Conservation (phyloP, 371 early-diverging fungal species). For the Phascolomyces articulosus region DNA sequence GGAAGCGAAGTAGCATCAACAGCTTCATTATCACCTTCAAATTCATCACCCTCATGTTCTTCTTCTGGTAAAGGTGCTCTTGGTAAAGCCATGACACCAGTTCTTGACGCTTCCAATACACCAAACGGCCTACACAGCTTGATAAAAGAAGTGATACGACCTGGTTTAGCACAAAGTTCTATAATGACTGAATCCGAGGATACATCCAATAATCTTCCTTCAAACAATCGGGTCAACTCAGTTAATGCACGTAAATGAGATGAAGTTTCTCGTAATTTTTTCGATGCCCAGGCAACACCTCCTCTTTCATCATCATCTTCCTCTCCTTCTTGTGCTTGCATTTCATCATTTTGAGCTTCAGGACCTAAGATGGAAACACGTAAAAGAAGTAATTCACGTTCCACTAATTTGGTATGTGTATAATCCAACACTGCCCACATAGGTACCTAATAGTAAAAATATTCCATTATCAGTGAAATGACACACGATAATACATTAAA, state of each 20-base stretch:
- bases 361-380: slow-evolving; percentile 91
- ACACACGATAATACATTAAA: too few species aligned
- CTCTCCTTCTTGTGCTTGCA: slow-evolving; percentile 34
- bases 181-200: slow-evolving; percentile 79
- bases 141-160: slow-evolving; percentile 88
- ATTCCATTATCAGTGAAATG: too few species aligned
- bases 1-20: slow-evolving; percentile 92
- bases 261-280: slow-evolving; percentile 67
- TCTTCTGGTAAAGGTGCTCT: slow-evolving; percentile 81
- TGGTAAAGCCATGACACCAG: slow-evolving; percentile 95
- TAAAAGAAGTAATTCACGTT: slow-evolving; percentile 90
- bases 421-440: slow-evolving; percentile 98
- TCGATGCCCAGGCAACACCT: slow-evolving; percentile 36
- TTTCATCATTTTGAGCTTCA: slow-evolving; percentile 51
- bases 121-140: slow-evolving; percentile 93
- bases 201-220: slow-evolving; percentile 91
- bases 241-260: slow-evolving; percentile 81
- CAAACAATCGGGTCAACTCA: slow-evolving; percentile 84
- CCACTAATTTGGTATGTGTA: slow-evolving; percentile 80
- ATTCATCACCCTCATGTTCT: slow-evolving; percentile 62
- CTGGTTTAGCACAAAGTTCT: slow-evolving; percentile 87
- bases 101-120: slow-evolving; percentile 91
- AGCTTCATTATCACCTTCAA: slow-evolving; percentile 53
- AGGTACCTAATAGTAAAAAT: slow-evolving; percentile 68
- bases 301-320: slow-evolving; percentile 25